phyloP scores from a whole-genome alignment of 2,329 filamentous ascomycete species.

The Chaetothyriales sp. region DNA sequence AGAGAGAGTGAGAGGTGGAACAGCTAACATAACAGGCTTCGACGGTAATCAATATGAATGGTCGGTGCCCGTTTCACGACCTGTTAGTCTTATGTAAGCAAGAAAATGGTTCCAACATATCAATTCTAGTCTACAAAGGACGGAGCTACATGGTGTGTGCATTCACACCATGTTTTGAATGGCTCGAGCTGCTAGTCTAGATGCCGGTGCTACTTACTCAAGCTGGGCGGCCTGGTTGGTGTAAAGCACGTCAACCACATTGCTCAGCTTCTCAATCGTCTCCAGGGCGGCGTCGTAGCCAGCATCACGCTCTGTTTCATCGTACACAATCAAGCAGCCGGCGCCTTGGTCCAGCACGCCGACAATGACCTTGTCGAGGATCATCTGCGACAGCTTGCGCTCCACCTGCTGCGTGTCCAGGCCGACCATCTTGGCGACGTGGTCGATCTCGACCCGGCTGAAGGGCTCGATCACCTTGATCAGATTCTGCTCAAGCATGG shows the following conservation, averaged over 20 bases:
- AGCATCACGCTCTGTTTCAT: slow-evolving; percentile 85
- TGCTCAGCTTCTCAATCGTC: slow-evolving; percentile 93
- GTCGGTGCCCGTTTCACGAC: too few relatives aligned
- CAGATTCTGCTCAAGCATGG: slow-evolving; percentile 97
- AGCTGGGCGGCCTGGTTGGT: slow-evolving; percentile 92
- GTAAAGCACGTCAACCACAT: slow-evolving; percentile 93
- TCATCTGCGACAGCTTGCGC: slow-evolving; percentile 98
- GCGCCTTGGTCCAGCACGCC: slow-evolving; percentile 93
- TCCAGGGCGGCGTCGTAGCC: slow-evolving; percentile 86
- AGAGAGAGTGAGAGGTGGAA: background rate
- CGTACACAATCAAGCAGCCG: slow-evolving; percentile 93
- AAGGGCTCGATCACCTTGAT: slow-evolving; percentile 99
- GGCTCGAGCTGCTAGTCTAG: background rate
- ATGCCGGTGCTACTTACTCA: slow-evolving; percentile 45
- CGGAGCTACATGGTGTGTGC: too few relatives aligned
- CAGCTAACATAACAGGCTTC: background rate
- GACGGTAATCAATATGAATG: too few relatives aligned
- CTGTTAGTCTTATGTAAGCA: background rate
- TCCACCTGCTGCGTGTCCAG: slow-evolving; percentile 94
- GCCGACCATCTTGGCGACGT: slow-evolving; percentile 95
- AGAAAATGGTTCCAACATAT: background rate
- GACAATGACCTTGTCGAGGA: slow-evolving; percentile 96
- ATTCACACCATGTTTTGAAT: too few relatives aligned
- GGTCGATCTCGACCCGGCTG: slow-evolving; percentile 87
- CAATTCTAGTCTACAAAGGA: too few relatives aligned